These are phyloP conservation scores for Lophium mytilinum DNA, from an alignment of 495 filamentous ascomycete genomes.

Conservation along the genomic window DNA sequence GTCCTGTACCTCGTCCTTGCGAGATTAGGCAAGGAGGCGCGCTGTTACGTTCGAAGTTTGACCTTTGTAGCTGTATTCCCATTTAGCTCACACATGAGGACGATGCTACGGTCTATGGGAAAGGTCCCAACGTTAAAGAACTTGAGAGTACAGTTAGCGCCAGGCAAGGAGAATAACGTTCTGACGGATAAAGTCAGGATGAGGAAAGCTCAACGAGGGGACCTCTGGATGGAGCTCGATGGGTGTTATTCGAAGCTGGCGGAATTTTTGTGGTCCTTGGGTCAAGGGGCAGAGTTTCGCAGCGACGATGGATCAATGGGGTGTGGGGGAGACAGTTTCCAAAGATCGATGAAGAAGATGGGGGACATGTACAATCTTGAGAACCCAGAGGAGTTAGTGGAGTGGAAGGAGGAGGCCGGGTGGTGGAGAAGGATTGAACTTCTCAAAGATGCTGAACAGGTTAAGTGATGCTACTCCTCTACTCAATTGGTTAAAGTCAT, in stretches of 20 bases:
- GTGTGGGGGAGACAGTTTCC: no score
- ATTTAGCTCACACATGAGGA: slow-evolving; percentile 15
- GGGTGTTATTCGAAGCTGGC: slow-evolving; percentile 13
- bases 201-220: slow-evolving; percentile 12
- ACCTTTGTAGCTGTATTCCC: slow-evolving; percentile 19
- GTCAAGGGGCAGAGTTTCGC: no score
- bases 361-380: no score
- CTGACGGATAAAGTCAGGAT: slow-evolving; percentile 5
- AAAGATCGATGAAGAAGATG: no score
- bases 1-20: slow-evolving; percentile 18
- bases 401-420: no score
- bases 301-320: no score
- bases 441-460: no score
- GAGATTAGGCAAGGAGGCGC: slow-evolving; percentile 13
- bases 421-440: no score
- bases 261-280: slow-evolving; percentile 1
- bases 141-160: slow-evolving; percentile 14
- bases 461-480: no score
- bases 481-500: no score
- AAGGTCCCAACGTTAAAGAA: slow-evolving; percentile 7
- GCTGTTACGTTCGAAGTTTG: slow-evolving; percentile 19
- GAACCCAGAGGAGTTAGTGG: no score
- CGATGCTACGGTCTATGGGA: slow-evolving; percentile 8
- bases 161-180: slow-evolving; percentile 16
- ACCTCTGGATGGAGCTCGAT: slow-evolving; percentile 23